Conservation (phyloP, 148 eudicot genomes). For the Arctostaphylos glauca region DNA sequence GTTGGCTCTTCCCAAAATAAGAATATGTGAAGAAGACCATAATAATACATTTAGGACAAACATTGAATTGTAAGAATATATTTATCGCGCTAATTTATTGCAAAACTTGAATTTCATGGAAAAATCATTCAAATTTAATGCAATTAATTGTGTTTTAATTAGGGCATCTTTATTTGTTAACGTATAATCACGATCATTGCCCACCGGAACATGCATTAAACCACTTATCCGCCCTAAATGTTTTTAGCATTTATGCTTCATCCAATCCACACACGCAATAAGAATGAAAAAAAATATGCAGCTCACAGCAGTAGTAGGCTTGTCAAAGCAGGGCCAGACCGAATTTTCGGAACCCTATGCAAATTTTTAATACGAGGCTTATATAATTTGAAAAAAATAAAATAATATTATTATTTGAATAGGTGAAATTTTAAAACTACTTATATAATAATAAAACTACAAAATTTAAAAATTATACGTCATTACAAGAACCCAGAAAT, state of each 20-base stretch:
- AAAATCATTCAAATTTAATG: not conserved
- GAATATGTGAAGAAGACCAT: not conserved
- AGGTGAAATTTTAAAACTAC: too few relatives aligned
- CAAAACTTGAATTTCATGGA: not conserved
- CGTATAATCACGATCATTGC: not conserved
- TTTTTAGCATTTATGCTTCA: not conserved
- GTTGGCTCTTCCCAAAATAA: not conserved
- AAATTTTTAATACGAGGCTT: too few relatives aligned
- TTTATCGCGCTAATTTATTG: not conserved
- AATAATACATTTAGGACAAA: not conserved
- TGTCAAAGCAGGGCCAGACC: too few relatives aligned
- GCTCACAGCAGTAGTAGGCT: too few relatives aligned
- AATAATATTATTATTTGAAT: too few relatives aligned
- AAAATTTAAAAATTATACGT: too few relatives aligned
- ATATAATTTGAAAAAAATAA: too few relatives aligned
- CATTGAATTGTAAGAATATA: not conserved
- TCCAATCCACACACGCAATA: too few relatives aligned
- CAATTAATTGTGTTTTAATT: not conserved
- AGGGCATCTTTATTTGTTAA: not conserved
- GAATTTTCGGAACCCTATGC: too few relatives aligned
- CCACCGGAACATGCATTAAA: not conserved
- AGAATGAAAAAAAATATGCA: too few relatives aligned
- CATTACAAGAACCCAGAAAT: too few relatives aligned
- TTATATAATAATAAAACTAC: too few relatives aligned
- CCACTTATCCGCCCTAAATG: not conserved